Evolutionary conservation across 306 rosid genomes (phyloP), one percentile per base, ranked within the genome.

Genomic region (Datisca glomerata): DNA sequence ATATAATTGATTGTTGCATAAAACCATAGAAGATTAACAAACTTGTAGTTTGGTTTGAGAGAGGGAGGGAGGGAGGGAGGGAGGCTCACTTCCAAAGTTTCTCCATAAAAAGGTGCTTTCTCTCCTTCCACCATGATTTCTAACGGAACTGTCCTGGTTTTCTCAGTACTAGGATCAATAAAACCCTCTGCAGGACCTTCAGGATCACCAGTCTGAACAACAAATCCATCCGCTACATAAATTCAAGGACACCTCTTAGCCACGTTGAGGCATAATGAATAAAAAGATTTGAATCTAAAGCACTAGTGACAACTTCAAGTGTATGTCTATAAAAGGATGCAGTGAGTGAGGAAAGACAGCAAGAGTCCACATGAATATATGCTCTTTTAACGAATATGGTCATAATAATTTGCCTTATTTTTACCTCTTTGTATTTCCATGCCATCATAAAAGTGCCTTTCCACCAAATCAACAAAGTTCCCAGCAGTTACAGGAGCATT

Each of bases 101-200:
- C 73, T 41, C 91, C 95, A 53, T 89, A 89, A 42, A 80, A 21
- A n/a, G 95, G 98, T 45, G 72, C 67, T 71, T 75, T 89, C 72
- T 89, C 93, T 49, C 93, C 95, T 0, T 8, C 61, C 15, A 57
- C 98, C 57, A 60, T 77, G 68, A 89, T 44, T 66, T 84, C 98
- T 61, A 84, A 61, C 1, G 98, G 95, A 55, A 84, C 21, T 24
- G 86, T 84, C 57, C 98, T 75, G 33, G 61, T 68, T 67, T 89
- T 89, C 77, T 78, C 98, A 0, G 93, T 84, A 53, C 98, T 80
- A 45, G 98, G 98, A 64, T 89, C 98, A 20, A 84, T 77, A 56
- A 89, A 89, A 51, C 98, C 98, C 72, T 89, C 95, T 7, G 95
- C 98, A 65, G 95, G 98, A 35, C 98, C 95, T 77, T 77, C 95